phyloP scores from a whole-genome alignment of 495 filamentous ascomycete genomes.

The Trichodelitschia bisporula region DNA sequence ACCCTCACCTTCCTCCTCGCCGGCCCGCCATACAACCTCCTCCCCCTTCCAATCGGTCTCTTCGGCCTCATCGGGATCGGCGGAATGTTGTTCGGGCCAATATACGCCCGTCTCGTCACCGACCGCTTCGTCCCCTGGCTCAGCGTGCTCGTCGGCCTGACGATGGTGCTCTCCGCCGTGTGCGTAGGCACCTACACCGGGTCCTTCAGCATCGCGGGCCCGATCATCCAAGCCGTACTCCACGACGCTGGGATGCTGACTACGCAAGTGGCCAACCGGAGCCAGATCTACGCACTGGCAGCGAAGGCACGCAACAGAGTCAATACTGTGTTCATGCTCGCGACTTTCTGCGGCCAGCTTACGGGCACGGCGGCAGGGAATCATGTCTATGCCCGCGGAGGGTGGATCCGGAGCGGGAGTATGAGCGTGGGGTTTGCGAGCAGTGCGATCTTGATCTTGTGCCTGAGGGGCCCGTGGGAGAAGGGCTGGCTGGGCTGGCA shows the following conservation, averaged over 20 bases:
- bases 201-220: conserved; percentile 39
- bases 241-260: conserved; percentile 54
- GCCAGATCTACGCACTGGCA: conserved; percentile 43
- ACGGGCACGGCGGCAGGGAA: conserved; percentile 54
- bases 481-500: conserved; percentile 53
- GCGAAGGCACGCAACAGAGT: conserved; percentile 49
- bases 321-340: conserved; percentile 69
- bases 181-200: conserved; percentile 47
- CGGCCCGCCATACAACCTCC: conserved; percentile 39
- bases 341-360: conserved; percentile 49
- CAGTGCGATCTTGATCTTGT: conserved; percentile 28
- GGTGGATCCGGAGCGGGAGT: conserved; percentile 45
- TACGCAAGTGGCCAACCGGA: conserved; percentile 49
- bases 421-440: conserved; percentile 42
- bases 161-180: conserved; percentile 33
- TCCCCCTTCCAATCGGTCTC: conserved; percentile 41
- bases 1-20: conserved; percentile 61
- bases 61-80: conserved; percentile 24
- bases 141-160: conserved; percentile 35
- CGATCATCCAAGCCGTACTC: conserved; percentile 47
- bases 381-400: conserved; percentile 37
- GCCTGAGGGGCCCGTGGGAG: conserved; percentile 40
- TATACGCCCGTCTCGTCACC: conserved; percentile 45
- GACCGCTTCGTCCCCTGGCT: conserved; percentile 42
- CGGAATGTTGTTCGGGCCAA: background rate